Conservation (phyloP, 768 basidiomycete species). For the Pisolithus albus region DNA sequence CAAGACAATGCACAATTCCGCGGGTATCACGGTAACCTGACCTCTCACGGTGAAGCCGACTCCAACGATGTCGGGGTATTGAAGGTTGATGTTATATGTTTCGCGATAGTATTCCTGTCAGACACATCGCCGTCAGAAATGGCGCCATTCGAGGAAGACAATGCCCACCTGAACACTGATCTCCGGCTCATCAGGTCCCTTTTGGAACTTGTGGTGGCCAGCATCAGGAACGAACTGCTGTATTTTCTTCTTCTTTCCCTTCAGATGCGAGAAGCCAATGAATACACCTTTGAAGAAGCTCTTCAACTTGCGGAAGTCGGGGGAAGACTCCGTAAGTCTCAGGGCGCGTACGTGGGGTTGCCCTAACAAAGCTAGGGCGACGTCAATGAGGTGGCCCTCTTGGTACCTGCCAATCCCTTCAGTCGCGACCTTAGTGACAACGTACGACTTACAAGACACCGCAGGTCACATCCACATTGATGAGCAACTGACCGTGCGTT, state of each 20-base stretch:
- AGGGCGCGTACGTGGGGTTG: constrained; percentile 26
- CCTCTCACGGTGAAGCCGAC: constrained; percentile 20
- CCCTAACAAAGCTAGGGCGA: constrained; percentile 27
- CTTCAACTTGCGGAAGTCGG: constrained; percentile 29
- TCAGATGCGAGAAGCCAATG: constrained; percentile 25
- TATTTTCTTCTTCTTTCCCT: constrained; percentile 28
- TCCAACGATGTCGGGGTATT: constrained; percentile 33
- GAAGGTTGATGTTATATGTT: constrained; percentile 28
- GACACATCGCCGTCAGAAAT: not conserved
- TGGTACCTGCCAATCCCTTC: constrained; percentile 18
- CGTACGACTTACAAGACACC: constrained; percentile 34
- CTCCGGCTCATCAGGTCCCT: constrained; percentile 18
- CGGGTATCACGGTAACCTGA: constrained; percentile 38
- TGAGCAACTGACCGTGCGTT: constrained; percentile 30
- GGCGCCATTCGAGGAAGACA: not conserved
- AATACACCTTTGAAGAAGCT: constrained; percentile 33
- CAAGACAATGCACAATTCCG: constrained; percentile 41
- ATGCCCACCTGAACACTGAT: constrained; percentile 35
- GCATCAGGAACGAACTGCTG: constrained; percentile 31
- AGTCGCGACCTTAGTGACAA: not conserved
- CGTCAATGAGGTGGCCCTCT: constrained; percentile 17
- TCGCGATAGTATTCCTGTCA: constrained; percentile 36
- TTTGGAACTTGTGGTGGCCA: constrained; percentile 36
- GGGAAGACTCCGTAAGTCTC: constrained; percentile 11
- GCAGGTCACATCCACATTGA: constrained; percentile 44